phyloP scores from a whole-genome alignment of 768 basidiomycete species.

The Scleroderma citrinum region DNA sequence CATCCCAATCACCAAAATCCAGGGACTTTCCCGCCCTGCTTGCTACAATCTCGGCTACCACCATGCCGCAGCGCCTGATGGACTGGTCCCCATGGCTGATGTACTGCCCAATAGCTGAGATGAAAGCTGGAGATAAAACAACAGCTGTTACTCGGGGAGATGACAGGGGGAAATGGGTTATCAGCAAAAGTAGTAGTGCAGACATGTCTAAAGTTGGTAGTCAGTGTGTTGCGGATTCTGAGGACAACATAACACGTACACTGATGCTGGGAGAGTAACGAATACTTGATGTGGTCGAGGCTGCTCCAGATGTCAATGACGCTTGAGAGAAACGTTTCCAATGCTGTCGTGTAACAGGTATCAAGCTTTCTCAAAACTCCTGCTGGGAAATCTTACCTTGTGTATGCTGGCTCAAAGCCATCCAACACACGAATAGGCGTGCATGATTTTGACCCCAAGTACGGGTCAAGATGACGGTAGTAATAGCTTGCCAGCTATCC shows the following conservation, averaged over 20 bases:
- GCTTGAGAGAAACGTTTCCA: conserved; percentile 42
- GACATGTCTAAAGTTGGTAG: conserved; percentile 56
- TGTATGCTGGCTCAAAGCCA: conserved; percentile 39
- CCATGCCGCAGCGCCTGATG: conserved; percentile 87
- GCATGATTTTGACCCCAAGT: conserved; percentile 57
- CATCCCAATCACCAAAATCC: conserved; percentile 82
- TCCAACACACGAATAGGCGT: conserved; percentile 68
- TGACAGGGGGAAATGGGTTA: conserved; percentile 53
- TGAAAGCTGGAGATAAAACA: conserved; percentile 52
- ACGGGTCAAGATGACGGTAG: conserved; percentile 45
- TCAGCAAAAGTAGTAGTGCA: conserved; percentile 55
- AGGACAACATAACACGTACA: conserved; percentile 44
- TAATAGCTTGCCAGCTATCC: conserved; percentile 46
- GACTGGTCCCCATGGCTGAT: conserved; percentile 70
- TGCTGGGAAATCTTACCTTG: conserved; percentile 21
- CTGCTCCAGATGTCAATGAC: conserved; percentile 68
- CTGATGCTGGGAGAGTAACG: conserved; percentile 64
- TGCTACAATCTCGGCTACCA: conserved; percentile 80
- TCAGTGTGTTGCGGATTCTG: not conserved
- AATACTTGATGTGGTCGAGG: conserved; percentile 74
- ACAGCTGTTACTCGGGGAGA: conserved; percentile 43
- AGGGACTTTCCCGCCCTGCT: conserved; percentile 56
- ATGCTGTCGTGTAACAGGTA: conserved; percentile 23
- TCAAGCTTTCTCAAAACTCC: conserved; percentile 4
- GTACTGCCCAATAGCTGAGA: conserved; percentile 66